Conservation (phyloP, 2,329 filamentous ascomycete species). For the Cytospora piceae region DNA sequence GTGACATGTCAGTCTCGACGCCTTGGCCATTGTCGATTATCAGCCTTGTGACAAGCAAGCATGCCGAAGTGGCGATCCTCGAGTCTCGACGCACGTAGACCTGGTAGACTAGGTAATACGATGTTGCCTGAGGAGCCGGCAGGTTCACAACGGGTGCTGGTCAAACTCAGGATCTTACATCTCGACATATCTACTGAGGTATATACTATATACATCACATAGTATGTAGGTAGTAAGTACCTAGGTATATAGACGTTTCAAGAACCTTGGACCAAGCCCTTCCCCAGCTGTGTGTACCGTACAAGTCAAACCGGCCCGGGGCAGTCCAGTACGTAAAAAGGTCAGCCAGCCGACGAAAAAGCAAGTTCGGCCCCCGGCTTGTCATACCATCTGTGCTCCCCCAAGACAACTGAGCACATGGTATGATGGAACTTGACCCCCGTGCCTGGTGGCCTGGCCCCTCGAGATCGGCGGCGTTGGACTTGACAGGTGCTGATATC, state of each 20-base stretch:
- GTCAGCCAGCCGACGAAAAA: neutral
- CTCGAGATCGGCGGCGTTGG: neutral
- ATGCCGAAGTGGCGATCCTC: neutral
- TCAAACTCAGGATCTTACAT: neutral
- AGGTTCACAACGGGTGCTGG: neutral
- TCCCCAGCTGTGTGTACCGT: neutral
- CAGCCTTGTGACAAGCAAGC: constrained; percentile 18
- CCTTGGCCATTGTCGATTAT: constrained; percentile 5
- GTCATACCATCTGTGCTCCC: neutral
- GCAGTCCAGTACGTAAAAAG: neutral
- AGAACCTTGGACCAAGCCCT: no score
- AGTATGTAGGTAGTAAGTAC: no score
- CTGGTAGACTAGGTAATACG: no score
- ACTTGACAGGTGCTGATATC: neutral
- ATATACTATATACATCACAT: no score
- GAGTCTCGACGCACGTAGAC: neutral
- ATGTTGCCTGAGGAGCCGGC: no score
- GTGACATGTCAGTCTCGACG: constrained; percentile 20
- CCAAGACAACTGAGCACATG: neutral
- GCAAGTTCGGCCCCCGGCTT: neutral
- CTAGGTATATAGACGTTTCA: no score
- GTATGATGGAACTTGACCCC: neutral
- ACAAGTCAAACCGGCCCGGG: neutral
- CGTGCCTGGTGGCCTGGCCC: neutral
- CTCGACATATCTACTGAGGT: neutral